Evolutionary conservation across 805 yeast species (phyloP).

Genomic region (Dipodascopsis uninucleata): DNA sequence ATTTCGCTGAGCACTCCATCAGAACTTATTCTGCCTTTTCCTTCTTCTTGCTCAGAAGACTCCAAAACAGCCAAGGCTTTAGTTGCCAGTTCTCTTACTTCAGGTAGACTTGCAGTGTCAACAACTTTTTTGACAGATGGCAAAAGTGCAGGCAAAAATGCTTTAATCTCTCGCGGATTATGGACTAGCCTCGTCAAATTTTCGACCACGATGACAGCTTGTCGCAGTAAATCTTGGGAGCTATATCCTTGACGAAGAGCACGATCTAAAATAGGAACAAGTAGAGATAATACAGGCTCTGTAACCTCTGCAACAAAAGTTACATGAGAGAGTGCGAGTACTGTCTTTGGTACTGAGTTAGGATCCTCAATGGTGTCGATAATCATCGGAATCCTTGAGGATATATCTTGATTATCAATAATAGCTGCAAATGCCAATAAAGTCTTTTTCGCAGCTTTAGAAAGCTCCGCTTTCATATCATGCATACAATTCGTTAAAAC

Average conservation of each 20-base stretch:
- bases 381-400: constrained; percentile 78
- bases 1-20: constrained; percentile 32
- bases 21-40: constrained; percentile 62
- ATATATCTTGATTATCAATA: constrained; percentile 87
- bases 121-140: constrained; percentile 92
- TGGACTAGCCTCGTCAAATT: constrained; percentile 93
- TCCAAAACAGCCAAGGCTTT: constrained; percentile 80
- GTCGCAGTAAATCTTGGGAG: constrained; percentile 94
- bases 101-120: constrained; percentile 89
- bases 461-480: constrained; percentile 94
- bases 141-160: constrained; percentile 75
- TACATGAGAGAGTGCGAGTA: constrained; percentile 83
- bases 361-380: constrained; percentile 90
- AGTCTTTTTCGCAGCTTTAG: constrained; percentile 74
- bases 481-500: constrained; percentile 83
- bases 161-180: constrained; percentile 85
- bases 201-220: constrained; percentile 92
- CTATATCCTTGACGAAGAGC: constrained; percentile 71
- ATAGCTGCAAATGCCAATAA: constrained; percentile 70
- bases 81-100: constrained; percentile 87
- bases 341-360: constrained; percentile 79
- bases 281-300: constrained; percentile 84
- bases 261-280: constrained; percentile 88
- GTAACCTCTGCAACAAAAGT: constrained; percentile 98
- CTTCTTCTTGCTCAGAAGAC: constrained; percentile 73